Percentiles rank a stretch among this genome's conserved stretches.
phyloP scores from a whole-genome alignment of 2,329 filamentous ascomycete species.

The Claviceps lovelessii region DNA sequence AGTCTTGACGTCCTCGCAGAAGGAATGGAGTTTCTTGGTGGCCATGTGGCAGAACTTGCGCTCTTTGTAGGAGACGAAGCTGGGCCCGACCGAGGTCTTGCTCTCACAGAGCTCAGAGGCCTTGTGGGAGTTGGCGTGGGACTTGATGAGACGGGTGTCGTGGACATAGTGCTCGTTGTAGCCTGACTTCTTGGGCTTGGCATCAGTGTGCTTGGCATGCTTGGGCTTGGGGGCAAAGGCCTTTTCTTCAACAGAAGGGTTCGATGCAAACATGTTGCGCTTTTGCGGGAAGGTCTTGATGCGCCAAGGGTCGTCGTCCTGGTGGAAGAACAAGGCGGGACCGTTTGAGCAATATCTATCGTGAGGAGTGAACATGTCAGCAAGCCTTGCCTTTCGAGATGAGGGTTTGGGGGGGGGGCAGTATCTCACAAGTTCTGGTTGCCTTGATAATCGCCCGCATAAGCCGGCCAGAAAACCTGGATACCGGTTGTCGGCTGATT shows the following conservation, averaged over 20 bases:
- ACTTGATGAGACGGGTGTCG: slow-evolving; percentile 1
- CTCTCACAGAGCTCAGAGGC: slow-evolving; percentile 7
- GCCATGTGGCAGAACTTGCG: slow-evolving; percentile 10
- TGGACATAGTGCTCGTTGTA: neutral
- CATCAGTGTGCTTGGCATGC: neutral
- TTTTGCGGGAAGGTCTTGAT: neutral
- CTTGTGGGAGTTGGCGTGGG: neutral
- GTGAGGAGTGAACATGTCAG: neutral
- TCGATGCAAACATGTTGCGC: neutral
- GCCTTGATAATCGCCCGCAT: neutral
- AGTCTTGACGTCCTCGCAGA: slow-evolving; percentile 5
- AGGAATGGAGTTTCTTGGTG: slow-evolving; percentile 6
- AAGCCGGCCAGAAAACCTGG: neutral
- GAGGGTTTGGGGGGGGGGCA: neutral
- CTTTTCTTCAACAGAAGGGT: neutral
- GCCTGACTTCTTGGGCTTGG: neutral
- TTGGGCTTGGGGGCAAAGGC: neutral
- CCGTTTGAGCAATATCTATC: neutral
- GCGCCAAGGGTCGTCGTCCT: neutral
- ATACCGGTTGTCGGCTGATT: neutral
- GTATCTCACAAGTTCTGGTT: neutral
- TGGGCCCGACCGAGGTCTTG: neutral
- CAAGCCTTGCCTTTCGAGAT: neutral
- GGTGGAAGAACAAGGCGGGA: neutral
- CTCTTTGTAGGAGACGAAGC: slow-evolving; percentile 8